Base-by-base conservation (phyloP, 2,329 filamentous ascomycete species). In the Cladosporium sp. region DNA sequence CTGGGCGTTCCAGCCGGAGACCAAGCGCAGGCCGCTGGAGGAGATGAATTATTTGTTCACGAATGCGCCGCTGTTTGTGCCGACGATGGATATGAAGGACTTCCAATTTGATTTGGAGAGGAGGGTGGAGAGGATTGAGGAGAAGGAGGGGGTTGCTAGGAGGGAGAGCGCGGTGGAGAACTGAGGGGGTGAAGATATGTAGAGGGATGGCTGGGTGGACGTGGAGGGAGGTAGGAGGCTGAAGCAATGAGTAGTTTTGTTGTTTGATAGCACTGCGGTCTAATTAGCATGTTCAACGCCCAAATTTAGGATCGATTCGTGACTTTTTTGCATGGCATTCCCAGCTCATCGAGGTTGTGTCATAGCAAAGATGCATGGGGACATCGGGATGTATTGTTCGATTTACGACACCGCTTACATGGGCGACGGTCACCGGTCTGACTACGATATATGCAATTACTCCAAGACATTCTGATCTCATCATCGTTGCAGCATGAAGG, bases 1-100 rank as follows among this genome's bases (percentile, higher is more conserved):
- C 81, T 91, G 87, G 82, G 80, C 84, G 2, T 77, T 91, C 59
- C 80, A 90, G 49, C 89, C 89, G 0, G 89, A 91, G 78, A 91
- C 89, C 0, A 84, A 84, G 63, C 85, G 84, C 70, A 80, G 87
- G 18, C 85, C 88, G 0, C 81, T 91, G 1, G 89, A 91, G 72
- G 88, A 90, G 77, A 90, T 90, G 88, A 86, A 88, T 70, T 84
- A 85, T 65, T 80, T 90, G 54, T 90, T 87, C 73, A 82, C 81
- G 21, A 80, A 86, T 71, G 83, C 63, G 21, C 63, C 63, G 55
- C 36, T 49, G 76, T 86, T 90, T 71, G 84, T 90, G 8, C 84
- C 87, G 1, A 82, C 83, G 3, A 84, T 84, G 77, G 82, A 86
- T 69, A 84, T 81, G 74, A 75, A 79, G 54, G 80, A 84, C 34